These are phyloP conservation scores for Epichloe gansuensis DNA, from an alignment of 2,329 filamentous ascomycete species.

Conservation along the genomic window DNA sequence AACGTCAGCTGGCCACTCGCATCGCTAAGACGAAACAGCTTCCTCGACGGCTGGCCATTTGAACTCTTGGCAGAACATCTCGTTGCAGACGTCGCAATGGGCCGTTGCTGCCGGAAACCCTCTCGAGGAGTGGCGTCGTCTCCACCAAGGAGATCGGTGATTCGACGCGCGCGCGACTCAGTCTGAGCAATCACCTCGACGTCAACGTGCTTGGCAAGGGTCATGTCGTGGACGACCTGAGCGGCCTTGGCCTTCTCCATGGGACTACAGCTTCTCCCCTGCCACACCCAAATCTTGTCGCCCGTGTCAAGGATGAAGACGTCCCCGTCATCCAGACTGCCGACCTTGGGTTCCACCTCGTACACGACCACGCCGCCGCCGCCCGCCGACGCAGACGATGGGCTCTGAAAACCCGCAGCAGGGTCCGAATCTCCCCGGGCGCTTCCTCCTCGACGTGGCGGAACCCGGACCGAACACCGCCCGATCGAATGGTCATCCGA, in stretches of 20 bases:
- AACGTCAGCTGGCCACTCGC: slow-evolving; percentile 45
- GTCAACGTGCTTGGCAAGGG: slow-evolving; percentile 48
- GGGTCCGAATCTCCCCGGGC: slow-evolving; percentile 28
- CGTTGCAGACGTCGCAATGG: slow-evolving; percentile 17
- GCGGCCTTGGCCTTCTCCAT: slow-evolving; percentile 60
- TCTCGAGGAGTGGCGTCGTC: slow-evolving; percentile 25
- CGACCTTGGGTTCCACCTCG: slow-evolving; percentile 50
- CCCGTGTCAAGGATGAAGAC: slow-evolving; percentile 53
- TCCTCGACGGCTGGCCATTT: slow-evolving; percentile 18
- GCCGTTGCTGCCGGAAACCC: slow-evolving; percentile 30
- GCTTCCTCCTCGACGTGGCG: slow-evolving; percentile 43
- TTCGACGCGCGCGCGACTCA: slow-evolving; percentile 40
- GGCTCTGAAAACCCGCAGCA: slow-evolving; percentile 51
- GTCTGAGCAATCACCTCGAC: slow-evolving; percentile 53
- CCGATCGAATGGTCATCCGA: slow-evolving; percentile 44
- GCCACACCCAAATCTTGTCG: slow-evolving; percentile 59
- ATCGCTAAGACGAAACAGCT: slow-evolving; percentile 52
- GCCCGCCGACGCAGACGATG: slow-evolving; percentile 23
- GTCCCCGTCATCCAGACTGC: slow-evolving; percentile 51
- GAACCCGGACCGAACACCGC: slow-evolving; percentile 52
- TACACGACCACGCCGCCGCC: slow-evolving; percentile 43
- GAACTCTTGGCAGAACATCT: neutral
- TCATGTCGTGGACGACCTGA: slow-evolving; percentile 54
- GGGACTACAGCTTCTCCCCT: slow-evolving; percentile 50
- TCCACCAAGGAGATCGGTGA: slow-evolving; percentile 46